Conservation (phyloP, 108 stramenopile genomes). For the Skeletonema marinoi region DNA sequence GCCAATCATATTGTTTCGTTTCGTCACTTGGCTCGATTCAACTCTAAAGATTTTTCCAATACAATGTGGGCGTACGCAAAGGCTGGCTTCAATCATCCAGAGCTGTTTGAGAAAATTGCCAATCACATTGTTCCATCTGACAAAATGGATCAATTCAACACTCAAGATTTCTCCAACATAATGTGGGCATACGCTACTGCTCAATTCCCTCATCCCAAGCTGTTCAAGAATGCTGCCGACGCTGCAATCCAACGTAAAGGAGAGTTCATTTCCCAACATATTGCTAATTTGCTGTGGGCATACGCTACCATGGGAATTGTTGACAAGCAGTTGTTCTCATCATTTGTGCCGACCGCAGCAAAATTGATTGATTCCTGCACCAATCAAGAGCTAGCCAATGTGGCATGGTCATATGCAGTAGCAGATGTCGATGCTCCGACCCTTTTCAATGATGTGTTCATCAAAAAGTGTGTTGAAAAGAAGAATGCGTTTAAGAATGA, state of each 20-base stretch:
- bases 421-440: slow-evolving; percentile 26
- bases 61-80: slow-evolving; percentile 17
- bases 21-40: no score
- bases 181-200: slow-evolving; percentile 16
- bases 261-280: slow-evolving; percentile 34
- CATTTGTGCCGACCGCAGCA: no score
- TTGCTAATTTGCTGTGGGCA: slow-evolving; percentile 51
- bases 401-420: no score
- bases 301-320: neutral
- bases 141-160: neutral
- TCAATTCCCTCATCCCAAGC: neutral
- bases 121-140: neutral
- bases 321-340: no score
- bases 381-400: no score
- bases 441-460: slow-evolving; percentile 28
- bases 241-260: slow-evolving; percentile 14
- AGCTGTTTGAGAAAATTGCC: slow-evolving; percentile 15
- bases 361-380: no score
- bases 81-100: slow-evolving; percentile 3
- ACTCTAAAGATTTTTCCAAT: no score
- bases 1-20: no score
- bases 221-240: neutral
- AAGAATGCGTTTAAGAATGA: slow-evolving; percentile 12
- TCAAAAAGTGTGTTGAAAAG: slow-evolving; percentile 17
- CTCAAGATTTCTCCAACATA: neutral